Conservation (phyloP, 805 yeast genomes). For the Huiozyma sinensis region DNA sequence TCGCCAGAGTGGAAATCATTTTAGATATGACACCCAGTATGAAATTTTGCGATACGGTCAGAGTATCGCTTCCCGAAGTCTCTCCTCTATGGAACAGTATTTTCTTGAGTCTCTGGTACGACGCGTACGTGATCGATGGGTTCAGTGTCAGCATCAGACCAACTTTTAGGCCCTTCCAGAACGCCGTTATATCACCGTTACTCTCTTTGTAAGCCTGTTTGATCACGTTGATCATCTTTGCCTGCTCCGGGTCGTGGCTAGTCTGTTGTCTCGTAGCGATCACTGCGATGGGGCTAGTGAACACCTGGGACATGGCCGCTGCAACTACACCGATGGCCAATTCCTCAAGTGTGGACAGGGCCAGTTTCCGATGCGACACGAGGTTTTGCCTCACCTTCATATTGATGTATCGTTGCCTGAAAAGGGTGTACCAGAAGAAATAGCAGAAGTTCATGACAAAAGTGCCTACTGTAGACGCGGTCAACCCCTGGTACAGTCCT, state of each 20-base stretch:
- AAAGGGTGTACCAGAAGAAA: conserved; percentile 78
- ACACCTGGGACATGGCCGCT: conserved; percentile 70
- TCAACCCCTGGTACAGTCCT: conserved; percentile 66
- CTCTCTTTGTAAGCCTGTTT: conserved; percentile 41
- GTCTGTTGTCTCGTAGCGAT: conserved; percentile 61
- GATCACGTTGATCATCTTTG: conserved; percentile 25
- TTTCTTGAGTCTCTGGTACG: conserved; percentile 57
- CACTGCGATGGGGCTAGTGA: conserved; percentile 73
- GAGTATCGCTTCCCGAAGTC: conserved; percentile 17
- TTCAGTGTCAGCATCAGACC: conserved; percentile 66
- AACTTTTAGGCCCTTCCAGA: conserved; percentile 80
- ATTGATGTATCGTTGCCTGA: conserved; percentile 43
- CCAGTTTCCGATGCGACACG: conserved; percentile 4
- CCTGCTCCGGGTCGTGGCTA: conserved; percentile 26
- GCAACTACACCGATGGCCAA: conserved; percentile 67
- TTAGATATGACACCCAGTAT: conserved; percentile 70
- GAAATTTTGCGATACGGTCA: conserved; percentile 57
- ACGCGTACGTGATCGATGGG: conserved; percentile 81
- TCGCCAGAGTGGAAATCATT: conserved; percentile 64
- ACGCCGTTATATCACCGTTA: conserved; percentile 53
- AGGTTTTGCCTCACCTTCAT: not conserved
- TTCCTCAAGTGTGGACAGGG: conserved; percentile 48
- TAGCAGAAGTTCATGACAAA: conserved; percentile 75
- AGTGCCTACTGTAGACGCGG: conserved; percentile 55
- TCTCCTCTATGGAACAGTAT: conserved; percentile 30